These are phyloP conservation scores for Debaryomyces tyrocola DNA, from an alignment of 805 yeast genomes.

Conservation along the genomic window DNA sequence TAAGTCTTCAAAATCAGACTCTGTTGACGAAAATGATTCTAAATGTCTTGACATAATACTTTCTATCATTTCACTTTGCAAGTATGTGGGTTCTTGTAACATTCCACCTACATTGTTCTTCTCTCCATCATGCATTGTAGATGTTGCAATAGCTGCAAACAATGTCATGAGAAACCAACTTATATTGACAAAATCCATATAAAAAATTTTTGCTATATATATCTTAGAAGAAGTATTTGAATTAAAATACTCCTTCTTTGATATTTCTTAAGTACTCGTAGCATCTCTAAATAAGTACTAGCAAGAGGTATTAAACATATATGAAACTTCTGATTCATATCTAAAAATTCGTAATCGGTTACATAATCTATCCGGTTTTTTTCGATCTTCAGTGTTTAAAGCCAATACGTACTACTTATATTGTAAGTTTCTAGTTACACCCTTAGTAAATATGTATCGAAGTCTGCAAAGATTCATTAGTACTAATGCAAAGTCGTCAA, in stretches of 20 bases:
- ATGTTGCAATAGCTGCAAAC: too few relatives aligned
- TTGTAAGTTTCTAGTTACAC: background rate
- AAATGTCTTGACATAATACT: background rate
- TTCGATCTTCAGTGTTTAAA: background rate
- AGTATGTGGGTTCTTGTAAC: background rate
- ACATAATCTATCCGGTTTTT: background rate
- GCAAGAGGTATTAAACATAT: background rate
- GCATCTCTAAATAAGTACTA: too few relatives aligned
- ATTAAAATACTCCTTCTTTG: too few relatives aligned
- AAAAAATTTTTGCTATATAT: too few relatives aligned
- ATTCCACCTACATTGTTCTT: too few relatives aligned
- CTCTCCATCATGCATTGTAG: too few relatives aligned
- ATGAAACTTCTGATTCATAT: background rate
- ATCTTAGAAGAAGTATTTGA: too few relatives aligned
- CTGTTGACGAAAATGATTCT: background rate
- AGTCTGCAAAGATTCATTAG: background rate
- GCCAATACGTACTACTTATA: background rate
- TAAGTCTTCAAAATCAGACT: constrained; percentile 2
- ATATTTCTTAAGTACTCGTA: too few relatives aligned
- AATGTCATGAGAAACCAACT: too few relatives aligned
- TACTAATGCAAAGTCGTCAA: background rate
- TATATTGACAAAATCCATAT: too few relatives aligned
- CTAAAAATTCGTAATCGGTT: background rate
- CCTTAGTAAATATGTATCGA: background rate
- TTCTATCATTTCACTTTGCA: background rate